A percentile compares a stretch with the other conserved stretches of the same genome.
These are phyloP conservation scores for Oxyria digyna DNA, from an alignment of 148 eudicot genomes.

Conservation along the genomic window DNA sequence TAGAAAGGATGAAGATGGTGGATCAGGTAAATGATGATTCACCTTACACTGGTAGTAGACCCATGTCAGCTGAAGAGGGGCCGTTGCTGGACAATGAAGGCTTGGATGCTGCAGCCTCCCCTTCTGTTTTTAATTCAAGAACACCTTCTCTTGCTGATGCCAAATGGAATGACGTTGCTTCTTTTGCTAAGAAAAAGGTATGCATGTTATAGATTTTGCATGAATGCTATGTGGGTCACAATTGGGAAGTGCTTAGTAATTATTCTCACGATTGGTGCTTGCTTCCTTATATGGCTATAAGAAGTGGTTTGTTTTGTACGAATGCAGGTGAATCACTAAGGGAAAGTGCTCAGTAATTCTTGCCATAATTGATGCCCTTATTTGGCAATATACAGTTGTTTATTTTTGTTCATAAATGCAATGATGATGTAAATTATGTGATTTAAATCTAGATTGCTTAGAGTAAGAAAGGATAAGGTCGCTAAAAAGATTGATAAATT, in stretches of 20 bases:
- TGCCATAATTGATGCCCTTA: not conserved
- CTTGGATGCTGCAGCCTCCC: conserved; percentile 16
- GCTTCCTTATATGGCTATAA: no score
- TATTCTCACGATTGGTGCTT: no score
- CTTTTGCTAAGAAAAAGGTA: conserved; percentile 74
- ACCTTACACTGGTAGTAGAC: conserved; percentile 32
- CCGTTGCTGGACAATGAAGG: conserved; percentile 21
- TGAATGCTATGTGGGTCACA: not conserved
- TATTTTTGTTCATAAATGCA: not conserved
- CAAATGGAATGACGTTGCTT: conserved; percentile 71
- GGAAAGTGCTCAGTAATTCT: no score
- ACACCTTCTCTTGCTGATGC: conserved; percentile 34
- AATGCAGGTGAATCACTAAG: no score
- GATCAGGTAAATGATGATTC: conserved; percentile 49
- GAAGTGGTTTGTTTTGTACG: no score
- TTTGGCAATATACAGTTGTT: not conserved
- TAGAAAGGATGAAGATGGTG: conserved; percentile 14
- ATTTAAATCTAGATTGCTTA: not conserved
- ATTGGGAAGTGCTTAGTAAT: not conserved
- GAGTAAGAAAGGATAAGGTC: not conserved
- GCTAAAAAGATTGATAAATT: not conserved
- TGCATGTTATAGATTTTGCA: not conserved
- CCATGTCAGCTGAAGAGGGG: conserved; percentile 14
- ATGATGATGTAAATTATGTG: not conserved
- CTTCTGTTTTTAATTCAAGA: conserved; percentile 31